Evolutionary conservation across 495 filamentous ascomycete species (phyloP).

Genomic region (Evansstolkia leycettana): DNA sequence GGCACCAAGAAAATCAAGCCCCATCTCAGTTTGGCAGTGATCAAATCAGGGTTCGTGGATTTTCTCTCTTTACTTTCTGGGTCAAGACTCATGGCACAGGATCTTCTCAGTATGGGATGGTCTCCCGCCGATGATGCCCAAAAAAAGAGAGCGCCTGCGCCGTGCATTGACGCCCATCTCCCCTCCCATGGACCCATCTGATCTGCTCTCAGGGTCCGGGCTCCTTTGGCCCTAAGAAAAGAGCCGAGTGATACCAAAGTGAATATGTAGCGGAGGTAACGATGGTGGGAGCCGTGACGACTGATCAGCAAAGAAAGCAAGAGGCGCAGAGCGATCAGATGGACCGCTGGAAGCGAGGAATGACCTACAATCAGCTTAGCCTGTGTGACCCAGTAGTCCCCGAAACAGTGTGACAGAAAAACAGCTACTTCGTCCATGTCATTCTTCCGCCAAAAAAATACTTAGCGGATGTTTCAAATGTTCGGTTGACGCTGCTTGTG

Average conservation of each 20-base stretch:
- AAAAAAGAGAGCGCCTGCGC: constrained; percentile 12
- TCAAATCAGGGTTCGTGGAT: no score
- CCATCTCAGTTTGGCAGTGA: no score
- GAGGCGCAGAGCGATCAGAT: constrained; percentile 16
- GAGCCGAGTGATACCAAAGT: no score
- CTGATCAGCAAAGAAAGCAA: constrained; percentile 7
- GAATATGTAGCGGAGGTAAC: no score
- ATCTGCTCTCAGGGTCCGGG: no score
- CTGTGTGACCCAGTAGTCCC: constrained; percentile 7
- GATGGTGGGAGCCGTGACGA: neutral
- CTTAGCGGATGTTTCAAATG: no score
- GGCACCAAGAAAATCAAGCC: no score
- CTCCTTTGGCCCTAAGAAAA: no score
- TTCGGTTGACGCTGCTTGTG: no score
- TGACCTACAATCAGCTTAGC: constrained; percentile 9
- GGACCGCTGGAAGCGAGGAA: constrained; percentile 4
- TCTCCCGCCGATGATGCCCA: constrained; percentile 9
- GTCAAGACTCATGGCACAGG: neutral
- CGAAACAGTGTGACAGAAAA: neutral
- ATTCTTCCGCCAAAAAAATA: no score
- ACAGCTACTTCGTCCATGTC: constrained; percentile 12
- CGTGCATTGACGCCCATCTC: no score
- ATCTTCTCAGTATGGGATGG: neutral
- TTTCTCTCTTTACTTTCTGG: constrained; percentile 1
- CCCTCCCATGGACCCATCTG: no score